These are phyloP conservation scores for Acacia pycnantha DNA, from an alignment of 331 rosid genomes.

Conservation along the genomic window DNA sequence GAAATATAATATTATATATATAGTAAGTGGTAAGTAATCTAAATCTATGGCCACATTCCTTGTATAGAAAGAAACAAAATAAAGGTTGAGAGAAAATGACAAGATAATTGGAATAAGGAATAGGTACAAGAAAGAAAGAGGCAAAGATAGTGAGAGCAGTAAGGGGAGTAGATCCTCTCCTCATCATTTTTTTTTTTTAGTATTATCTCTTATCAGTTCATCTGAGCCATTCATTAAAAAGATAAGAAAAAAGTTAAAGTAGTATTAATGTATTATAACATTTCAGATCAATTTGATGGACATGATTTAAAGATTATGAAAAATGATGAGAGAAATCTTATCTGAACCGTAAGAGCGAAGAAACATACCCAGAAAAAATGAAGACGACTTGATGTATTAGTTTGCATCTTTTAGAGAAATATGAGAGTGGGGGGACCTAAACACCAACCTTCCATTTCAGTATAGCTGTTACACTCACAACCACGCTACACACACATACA, in stretches of 20 bases:
- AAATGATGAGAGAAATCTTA: no score
- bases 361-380: not conserved
- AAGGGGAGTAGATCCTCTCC: no score
- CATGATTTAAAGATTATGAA: no score
- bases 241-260: no score
- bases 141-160: conserved; percentile 19
- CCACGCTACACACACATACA: not conserved
- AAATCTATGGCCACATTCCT: not conserved
- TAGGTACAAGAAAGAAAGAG: not conserved
- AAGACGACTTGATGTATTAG: not conserved
- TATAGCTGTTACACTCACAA: conserved; percentile 20
- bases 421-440: conserved; percentile 37
- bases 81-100: not conserved
- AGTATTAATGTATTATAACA: no score
- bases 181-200: no score
- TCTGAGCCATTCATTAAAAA: no score
- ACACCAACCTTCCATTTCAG: conserved; percentile 20
- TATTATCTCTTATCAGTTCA: no score
- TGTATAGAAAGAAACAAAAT: conserved; percentile 18
- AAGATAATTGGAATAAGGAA: not conserved
- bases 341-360: no score
- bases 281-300: no score
- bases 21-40: no score
- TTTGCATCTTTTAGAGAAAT: conserved; percentile 23
- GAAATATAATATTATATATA: no score